Evolutionary conservation across 495 filamentous ascomycete species (phyloP), one percentile per base, ranked within the genome.

Genomic region (Lepidopterella palustris): DNA sequence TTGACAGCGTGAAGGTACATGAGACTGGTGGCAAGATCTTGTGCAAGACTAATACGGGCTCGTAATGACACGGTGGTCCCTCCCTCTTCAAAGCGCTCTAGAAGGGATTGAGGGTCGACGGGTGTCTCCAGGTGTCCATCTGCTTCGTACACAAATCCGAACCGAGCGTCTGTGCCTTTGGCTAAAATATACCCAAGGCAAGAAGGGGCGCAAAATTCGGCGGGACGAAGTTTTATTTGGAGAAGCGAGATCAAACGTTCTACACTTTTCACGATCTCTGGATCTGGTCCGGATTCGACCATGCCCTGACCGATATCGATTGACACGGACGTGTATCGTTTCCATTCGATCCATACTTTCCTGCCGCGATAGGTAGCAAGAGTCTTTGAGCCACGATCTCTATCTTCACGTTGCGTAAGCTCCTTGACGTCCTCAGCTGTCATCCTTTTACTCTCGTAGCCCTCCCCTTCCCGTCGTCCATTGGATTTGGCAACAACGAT

Each of bases 1-100:
- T 78, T 77, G 1, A 80, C 75, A 0, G 76, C 69, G 40, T 83
- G 79, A 0, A 83, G 64, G 40, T 61, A 52, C 18, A 56, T 28
- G 6, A 64, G 29, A 23, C 57, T 60, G 13, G 26, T 32, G 13
- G 61, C 40, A 26, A 60, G 57, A 15, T 54, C 28, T 9, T 47
- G 50, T 23, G 57, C 57, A 26, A 64, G 57, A 8, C 20, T 13
- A 24, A 64, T 40, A 32, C 61, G 57, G 39, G 15, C 26, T 21
- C 21, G n/a, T n/a, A 56, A 42, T n/a, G 21, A 28, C 24, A 21
- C 23, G n/a, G n/a, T n/a, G 10, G 10, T 42, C n/a, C 13, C 2
- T 51, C 47, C 21, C 26, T 51, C 26, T 51, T 21, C 47, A 18
- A 51, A 28, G 11, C 21, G 23, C 47, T 28, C 11, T 3, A 51